phyloP scores from a whole-genome alignment of 371 early-diverging fungal genomes.

The Lichtheimia hyalospora region DNA sequence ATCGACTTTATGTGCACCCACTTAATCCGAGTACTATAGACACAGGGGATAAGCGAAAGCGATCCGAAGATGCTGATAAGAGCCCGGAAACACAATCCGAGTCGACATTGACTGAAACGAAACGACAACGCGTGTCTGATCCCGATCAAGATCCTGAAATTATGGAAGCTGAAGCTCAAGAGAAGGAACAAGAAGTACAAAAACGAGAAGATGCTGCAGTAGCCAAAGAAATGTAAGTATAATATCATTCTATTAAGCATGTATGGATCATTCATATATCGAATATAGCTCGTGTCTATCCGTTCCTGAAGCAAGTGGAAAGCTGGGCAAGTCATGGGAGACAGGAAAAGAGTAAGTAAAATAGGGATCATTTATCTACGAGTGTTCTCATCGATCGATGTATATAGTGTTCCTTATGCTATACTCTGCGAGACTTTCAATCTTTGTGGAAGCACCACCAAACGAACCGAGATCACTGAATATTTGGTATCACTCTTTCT shows the following conservation, averaged over 20 bases:
- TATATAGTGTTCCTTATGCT: slow-evolving; percentile 65
- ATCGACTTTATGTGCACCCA: no score
- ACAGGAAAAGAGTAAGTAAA: slow-evolving; percentile 45
- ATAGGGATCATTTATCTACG: background rate
- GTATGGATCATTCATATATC: no score
- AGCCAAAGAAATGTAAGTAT: slow-evolving; percentile 37
- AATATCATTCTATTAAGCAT: background rate
- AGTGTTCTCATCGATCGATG: background rate
- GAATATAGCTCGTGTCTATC: no score
- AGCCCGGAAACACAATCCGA: no score
- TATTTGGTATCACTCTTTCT: slow-evolving; percentile 76
- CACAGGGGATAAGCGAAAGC: background rate
- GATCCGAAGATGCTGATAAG: background rate
- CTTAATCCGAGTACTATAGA: no score
- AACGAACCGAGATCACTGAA: slow-evolving; percentile 82
- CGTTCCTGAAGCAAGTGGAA: slow-evolving; percentile 11
- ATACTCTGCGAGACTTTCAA: slow-evolving; percentile 89
- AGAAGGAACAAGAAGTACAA: slow-evolving; percentile 26
- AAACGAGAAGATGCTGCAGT: slow-evolving; percentile 31
- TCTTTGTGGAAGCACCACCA: slow-evolving; percentile 68
- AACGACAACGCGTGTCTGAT: background rate
- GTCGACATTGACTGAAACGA: background rate
- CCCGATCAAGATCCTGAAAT: slow-evolving; percentile 15
- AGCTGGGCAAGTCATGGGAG: slow-evolving; percentile 40
- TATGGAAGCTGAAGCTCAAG: slow-evolving; percentile 22